phyloP scores from a whole-genome alignment of 306 rosid genomes.

The Gastrolobium bilobum region DNA sequence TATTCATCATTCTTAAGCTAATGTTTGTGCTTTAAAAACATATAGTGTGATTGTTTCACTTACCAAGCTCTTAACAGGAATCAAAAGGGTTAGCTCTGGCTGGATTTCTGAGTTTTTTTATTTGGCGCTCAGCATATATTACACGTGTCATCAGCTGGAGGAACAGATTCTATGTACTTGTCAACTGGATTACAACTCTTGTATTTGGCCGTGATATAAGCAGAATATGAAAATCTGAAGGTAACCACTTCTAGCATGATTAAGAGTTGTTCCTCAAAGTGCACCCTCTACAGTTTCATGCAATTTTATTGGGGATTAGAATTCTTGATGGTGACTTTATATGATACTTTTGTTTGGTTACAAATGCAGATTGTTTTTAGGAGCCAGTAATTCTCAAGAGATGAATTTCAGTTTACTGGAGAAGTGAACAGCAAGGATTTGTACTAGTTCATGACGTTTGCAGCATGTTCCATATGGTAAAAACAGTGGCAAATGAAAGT shows the following conservation, averaged over 20 bases:
- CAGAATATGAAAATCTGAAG: slow-evolving; percentile 63
- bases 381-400: slow-evolving; percentile 1
- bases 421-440: background rate
- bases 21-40: background rate
- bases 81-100: slow-evolving; percentile 76
- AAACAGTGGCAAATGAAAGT: background rate
- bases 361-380: background rate
- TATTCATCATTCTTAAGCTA: slow-evolving; percentile 2
- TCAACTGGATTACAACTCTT: slow-evolving; percentile 89
- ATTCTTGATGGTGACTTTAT: background rate
- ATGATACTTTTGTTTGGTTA: slow-evolving; percentile 7
- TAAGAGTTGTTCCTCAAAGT: slow-evolving; percentile 6
- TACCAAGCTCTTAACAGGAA: slow-evolving; percentile 56
- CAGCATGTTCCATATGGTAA: background rate
- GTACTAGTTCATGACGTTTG: slow-evolving; percentile 12
- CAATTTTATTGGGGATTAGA: background rate
- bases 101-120: slow-evolving; percentile 76
- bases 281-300: slow-evolving; percentile 4
- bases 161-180: slow-evolving; percentile 85
- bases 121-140: slow-evolving; percentile 86
- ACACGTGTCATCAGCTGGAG: slow-evolving; percentile 97
- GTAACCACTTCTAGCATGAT: slow-evolving; percentile 28
- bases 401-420: slow-evolving; percentile 29
- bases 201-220: slow-evolving; percentile 94
- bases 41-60: slow-evolving; percentile 37